phyloP scores from a whole-genome alignment of 108 stramenopile genomes.

The Fragilariopsis cylindrus region DNA sequence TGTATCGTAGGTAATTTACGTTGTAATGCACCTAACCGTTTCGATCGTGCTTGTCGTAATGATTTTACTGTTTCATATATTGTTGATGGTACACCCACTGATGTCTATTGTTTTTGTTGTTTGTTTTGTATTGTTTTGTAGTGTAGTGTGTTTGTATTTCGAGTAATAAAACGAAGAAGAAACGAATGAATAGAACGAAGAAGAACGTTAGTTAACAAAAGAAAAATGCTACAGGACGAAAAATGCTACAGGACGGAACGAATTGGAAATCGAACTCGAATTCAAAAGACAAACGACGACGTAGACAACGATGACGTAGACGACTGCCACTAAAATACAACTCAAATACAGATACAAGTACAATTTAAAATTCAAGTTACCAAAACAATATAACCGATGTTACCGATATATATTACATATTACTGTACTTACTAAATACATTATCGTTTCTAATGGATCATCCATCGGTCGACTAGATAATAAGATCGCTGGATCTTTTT shows the following conservation, averaged over 20 bases:
- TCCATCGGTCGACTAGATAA: conserved; percentile 74
- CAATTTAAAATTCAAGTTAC: background rate
- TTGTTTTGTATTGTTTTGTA: background rate
- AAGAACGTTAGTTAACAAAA: background rate
- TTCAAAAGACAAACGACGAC: background rate
- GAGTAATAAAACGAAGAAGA: background rate
- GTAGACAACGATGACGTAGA: no score
- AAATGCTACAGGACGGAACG: background rate
- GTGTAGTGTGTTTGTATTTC: background rate
- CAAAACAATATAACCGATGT: background rate
- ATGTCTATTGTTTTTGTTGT: background rate
- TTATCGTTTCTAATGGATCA: conserved; percentile 86
- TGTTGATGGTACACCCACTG: conserved; percentile 79
- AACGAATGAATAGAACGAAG: background rate
- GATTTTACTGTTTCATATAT: conserved; percentile 87
- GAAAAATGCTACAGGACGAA: background rate
- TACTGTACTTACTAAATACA: conserved; percentile 54
- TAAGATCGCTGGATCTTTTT: conserved; percentile 68
- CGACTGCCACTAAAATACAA: background rate
- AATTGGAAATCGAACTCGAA: background rate
- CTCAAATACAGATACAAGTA: background rate
- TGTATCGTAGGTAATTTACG: conserved; percentile 77
- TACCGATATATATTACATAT: background rate
- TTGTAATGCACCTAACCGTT: conserved; percentile 76
- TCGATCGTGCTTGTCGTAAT: conserved; percentile 81